Evolutionary conservation across 257 asterid species (phyloP), one percentile per base, ranked within the genome.

Genomic region (Verbascum thapsus): DNA sequence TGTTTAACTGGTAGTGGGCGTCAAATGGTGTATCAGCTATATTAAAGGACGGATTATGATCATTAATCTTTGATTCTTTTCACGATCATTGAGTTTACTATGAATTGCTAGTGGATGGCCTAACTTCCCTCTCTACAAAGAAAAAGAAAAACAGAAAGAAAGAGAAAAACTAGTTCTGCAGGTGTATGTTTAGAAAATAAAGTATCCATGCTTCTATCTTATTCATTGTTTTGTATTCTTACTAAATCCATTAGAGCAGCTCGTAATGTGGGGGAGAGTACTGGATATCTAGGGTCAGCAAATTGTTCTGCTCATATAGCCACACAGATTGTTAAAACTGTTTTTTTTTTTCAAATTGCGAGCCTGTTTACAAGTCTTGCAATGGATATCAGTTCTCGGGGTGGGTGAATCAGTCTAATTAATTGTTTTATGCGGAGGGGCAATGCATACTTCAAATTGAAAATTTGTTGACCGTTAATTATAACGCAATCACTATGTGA

Each of bases 261-360:
- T 63, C 50, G 37, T 51, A 19, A 49, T 13, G 55, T 39, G 39
- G 69, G 9, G 60, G 8, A 19, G 60, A 15, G 45, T 44, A 13
- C 50, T 44, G 10, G 13, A 17, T 8, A 22, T 22, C 42, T 13
- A n/a, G 13, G 22, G 38, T 41, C 15, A 18, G 5, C 43, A 23
- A 34, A 63, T 10, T 58, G 20, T 20, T 58, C 50, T 1, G 22
- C 44, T 6, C 61, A 54, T 43, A 6, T 19, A 9, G 20, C 43
- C 19, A 16, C 54, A 12, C 12, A 32, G 10, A 32, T 16, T 32
- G 55, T 20, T 37, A 10, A 15, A 12, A 12, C 8, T 42, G 13
- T 10, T 41, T 39, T 50, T 18, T 41, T 10, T 53, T 64, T 64
- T 13, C 11, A 6, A 5, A 18, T 6, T 19, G 32, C 35, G 19